Base-by-base conservation (phyloP, 2,329 filamentous ascomycete genomes). In the Botrytis tulipae region DNA sequence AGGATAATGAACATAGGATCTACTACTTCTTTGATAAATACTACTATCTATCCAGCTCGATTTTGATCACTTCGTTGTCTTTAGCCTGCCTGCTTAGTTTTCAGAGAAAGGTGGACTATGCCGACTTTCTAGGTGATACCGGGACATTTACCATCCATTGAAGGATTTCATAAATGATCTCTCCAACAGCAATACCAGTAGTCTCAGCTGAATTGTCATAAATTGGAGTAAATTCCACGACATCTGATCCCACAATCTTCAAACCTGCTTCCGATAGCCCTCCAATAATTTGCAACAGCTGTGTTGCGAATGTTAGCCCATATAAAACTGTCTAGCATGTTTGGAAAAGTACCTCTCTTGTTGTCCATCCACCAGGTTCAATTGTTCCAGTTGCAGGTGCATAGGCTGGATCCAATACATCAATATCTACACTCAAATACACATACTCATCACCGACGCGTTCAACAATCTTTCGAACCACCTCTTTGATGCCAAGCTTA, bases 331-430 rank as follows among this genome's bases (percentile, higher is more conserved):
- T 6, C 3, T 18, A 6, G 6, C 12, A 32, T 9, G 16, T 5
- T 9, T 20, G 9, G 25, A 37, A 14, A 74, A 67, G 60, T 62
- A 79, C 77, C 70, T 80, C 80, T 77, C 80, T 78, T 32, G 80
- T 80, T 8, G 80, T 79, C 80, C 80, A 81, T 40, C 80, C 80
- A 25, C 80, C 80, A 12, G 80, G 76, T 51, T 81, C 80, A 62
- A 80, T 79, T 0, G 80, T 80, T 4, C 80, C 80, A 22, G 80
- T 81, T 10, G 79, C 79, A 32, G 79, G 79, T 22, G 79, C 79
- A 73, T 76, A 80, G 10, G 79, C 79, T 25, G 79, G 79, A 74
- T 80, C 79, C 6, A 80, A 69, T 1, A 80, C 79, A 74, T 80
- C 79, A 51, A 80, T 80, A 67, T 80, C 79, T 14, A 80, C 76